Base-by-base conservation (phyloP, 441 rosid genomes). In the Arabidopsis lyrata region DNA sequence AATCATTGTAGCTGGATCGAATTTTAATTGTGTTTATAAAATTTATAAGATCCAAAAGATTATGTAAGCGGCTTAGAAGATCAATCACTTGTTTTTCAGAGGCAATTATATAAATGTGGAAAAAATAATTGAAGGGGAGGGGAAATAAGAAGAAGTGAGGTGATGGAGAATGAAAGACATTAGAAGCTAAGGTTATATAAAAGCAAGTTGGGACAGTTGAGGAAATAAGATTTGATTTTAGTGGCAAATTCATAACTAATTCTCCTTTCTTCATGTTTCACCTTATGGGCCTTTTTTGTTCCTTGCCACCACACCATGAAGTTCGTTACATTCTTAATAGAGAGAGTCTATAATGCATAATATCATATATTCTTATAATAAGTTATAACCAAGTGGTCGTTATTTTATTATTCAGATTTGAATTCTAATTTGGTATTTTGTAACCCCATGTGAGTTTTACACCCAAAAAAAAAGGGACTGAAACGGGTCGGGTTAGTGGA, bases 151-250 rank as follows among this genome's bases (percentile, higher is more conserved):
- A 72, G 47, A 64, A 73, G 66, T 24, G 77, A 74, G 72, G 66
- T 67, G 68, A 67, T 59, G 56, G 72, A 66, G 66, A 22, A 11
- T 67, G 73, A 50, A 50, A 3, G 63, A 74, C 63, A 68, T 53
- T 11, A 45, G 59, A 62, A 68, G 70, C 73, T 31, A 58, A 13
- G 39, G 34, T 74, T 59, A 67, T 32, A 32, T 67, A 50, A 67
- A 60, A 41, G 58, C 78, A 75, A 75, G 74, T 75, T 75, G 74
- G 74, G 74, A 68, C 78, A 75, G 63, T 74, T 74, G 73, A 42
- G 63, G 78, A 4, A 74, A 50, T 5, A 18, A 64, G 5, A 41
- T 66, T 59, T 67, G 15, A 60, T 67, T 52, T 74, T 67, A 60
- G 73, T 59, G 73, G 62, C 56, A 59, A 59, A 32, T 42, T 67